Evolutionary conservation across 805 yeast species (phyloP).

Genomic region (Teunomyces kruisii): DNA sequence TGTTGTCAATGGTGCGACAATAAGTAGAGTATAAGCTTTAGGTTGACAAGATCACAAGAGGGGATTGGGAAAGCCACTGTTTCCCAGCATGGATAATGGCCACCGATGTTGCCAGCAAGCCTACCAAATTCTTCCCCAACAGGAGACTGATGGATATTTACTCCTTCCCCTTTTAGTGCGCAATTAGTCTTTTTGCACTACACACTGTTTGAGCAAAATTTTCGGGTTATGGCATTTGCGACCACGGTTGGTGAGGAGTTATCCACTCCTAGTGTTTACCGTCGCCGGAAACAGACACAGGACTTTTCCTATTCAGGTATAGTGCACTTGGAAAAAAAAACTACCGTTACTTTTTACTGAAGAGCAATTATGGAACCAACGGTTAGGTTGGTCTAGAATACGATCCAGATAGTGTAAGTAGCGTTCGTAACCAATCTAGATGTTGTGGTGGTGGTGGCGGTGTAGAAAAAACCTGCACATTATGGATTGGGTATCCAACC

Average conservation of each 20-base stretch:
- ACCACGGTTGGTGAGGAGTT: background rate
- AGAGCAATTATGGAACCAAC: background rate
- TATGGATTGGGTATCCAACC: too few relatives aligned
- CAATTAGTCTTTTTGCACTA: too few relatives aligned
- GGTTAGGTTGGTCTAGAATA: background rate
- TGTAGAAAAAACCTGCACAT: background rate
- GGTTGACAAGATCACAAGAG: background rate
- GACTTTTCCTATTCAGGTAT: background rate
- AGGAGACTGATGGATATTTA: background rate
- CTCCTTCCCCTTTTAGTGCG: background rate
- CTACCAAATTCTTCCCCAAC: too few relatives aligned
- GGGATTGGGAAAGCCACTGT: background rate
- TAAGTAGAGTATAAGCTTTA: background rate
- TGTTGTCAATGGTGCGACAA: background rate
- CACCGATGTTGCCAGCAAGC: too few relatives aligned
- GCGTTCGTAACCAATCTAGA: background rate
- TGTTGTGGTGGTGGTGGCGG: too few relatives aligned
- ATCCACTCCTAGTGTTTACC: slow-evolving; percentile 1
- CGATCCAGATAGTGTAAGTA: background rate
- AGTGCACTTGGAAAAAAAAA: background rate
- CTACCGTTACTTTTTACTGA: background rate
- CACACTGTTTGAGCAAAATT: too few relatives aligned
- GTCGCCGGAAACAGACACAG: background rate
- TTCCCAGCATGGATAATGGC: too few relatives aligned
- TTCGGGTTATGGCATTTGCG: too few relatives aligned